These are phyloP conservation scores for Apiotrichum akiyoshidainum DNA, from an alignment of 1,284 basidiomycete species.

Conservation along the genomic window DNA sequence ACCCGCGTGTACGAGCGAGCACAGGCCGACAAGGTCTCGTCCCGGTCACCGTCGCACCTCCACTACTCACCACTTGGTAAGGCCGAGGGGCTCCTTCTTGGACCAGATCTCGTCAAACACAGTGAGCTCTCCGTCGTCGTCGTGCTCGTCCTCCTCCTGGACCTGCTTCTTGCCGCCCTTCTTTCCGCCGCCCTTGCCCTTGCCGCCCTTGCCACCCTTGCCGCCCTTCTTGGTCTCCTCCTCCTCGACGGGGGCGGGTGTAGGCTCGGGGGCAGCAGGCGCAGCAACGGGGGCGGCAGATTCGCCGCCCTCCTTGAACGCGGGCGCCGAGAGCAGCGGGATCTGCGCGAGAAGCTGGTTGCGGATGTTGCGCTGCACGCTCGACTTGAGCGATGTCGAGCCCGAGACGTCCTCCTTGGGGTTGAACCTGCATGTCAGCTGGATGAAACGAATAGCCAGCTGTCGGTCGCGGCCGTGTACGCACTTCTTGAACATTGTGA, in stretches of 20 bases:
- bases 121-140: slow-evolving; percentile 55
- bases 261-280: slow-evolving; percentile 8
- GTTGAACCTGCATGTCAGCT: slow-evolving; percentile 63
- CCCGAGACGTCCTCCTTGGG: slow-evolving; percentile 83
- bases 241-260: slow-evolving; percentile 9
- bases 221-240: slow-evolving; percentile 23
- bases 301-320: slow-evolving; percentile 28
- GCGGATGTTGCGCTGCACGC: slow-evolving; percentile 86
- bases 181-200: slow-evolving; percentile 42
- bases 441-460: too few species aligned
- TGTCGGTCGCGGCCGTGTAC: too few species aligned
- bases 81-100: slow-evolving; percentile 91
- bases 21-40: too few species aligned
- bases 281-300: slow-evolving; percentile 13
- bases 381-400: slow-evolving; percentile 92
- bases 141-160: slow-evolving; percentile 44
- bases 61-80: slow-evolving; percentile 84
- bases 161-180: slow-evolving; percentile 40
- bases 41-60: neutral
- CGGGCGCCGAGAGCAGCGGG: slow-evolving; percentile 59
- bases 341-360: slow-evolving; percentile 76
- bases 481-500: too few species aligned
- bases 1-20: neutral
- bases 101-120: slow-evolving; percentile 90
- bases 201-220: slow-evolving; percentile 42